Evolutionary conservation across 768 basidiomycete genomes (phyloP).

Genomic region (Termitomyces sp.): DNA sequence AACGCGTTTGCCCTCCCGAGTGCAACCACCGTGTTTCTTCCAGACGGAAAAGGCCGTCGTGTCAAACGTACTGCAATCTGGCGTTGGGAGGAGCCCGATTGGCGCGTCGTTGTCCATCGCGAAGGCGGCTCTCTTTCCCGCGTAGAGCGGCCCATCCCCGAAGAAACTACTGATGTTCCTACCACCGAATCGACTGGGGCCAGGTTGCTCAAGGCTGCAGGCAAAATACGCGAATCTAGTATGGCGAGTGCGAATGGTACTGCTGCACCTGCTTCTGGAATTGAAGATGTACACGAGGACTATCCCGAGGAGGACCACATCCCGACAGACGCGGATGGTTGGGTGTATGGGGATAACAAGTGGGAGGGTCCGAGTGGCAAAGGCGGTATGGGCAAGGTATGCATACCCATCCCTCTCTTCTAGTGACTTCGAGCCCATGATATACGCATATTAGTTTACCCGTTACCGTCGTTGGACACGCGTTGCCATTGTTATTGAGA

Average conservation of each 20-base stretch:
- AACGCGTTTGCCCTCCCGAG: constrained; percentile 64
- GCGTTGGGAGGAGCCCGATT: constrained; percentile 90
- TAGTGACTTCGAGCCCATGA: neutral
- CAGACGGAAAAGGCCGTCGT: constrained; percentile 38
- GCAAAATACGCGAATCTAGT: constrained; percentile 36
- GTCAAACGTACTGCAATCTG: constrained; percentile 76
- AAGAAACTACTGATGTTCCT: constrained; percentile 29
- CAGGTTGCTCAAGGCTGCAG: constrained; percentile 52
- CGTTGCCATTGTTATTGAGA: constrained; percentile 72
- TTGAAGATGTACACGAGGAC: constrained; percentile 25
- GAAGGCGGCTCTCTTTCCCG: constrained; percentile 46
- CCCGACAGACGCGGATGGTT: constrained; percentile 80
- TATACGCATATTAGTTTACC: constrained; percentile 59
- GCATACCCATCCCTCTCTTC: neutral
- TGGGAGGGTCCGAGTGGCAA: constrained; percentile 77
- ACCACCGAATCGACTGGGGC: constrained; percentile 21
- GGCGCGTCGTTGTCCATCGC: constrained; percentile 69
- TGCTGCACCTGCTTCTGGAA: constrained; percentile 10
- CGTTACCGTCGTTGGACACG: constrained; percentile 84
- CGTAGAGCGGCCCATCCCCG: constrained; percentile 60
- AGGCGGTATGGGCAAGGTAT: constrained; percentile 82
- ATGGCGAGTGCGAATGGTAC: constrained; percentile 6
- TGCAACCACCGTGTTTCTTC: constrained; percentile 51
- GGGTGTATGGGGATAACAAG: constrained; percentile 94
- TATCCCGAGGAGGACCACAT: constrained; percentile 40